phyloP scores from a whole-genome alignment of 2,329 filamentous ascomycete genomes.

The Nemania sp. region DNA sequence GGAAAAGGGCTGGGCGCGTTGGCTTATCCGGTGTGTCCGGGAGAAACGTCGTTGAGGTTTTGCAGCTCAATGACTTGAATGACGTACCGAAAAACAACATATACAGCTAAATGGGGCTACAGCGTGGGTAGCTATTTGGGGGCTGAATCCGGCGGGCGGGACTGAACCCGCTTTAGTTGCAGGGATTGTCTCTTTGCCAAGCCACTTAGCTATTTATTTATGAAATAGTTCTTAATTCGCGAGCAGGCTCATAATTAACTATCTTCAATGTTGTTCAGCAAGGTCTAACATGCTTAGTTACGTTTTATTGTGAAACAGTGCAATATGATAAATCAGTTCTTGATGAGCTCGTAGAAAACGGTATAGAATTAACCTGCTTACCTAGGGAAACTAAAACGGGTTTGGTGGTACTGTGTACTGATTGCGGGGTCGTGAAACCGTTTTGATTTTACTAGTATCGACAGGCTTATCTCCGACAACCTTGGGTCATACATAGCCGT shows the following conservation, averaged over 20 bases:
- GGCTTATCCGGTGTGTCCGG: background rate
- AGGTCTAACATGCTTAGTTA: no score
- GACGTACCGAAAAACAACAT: slow-evolving; percentile 12
- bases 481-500: no score
- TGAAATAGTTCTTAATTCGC: no score
- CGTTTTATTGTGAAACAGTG: no score
- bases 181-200: slow-evolving; percentile 2
- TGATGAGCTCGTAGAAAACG: no score
- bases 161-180: background rate
- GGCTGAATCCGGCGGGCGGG: slow-evolving; percentile 10
- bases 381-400: no score
- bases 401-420: background rate
- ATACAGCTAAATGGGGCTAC: background rate
- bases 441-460: slow-evolving; percentile 1
- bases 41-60: background rate
- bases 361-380: no score
- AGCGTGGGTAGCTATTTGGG: no score
- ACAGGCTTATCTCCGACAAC: background rate
- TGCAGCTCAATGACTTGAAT: slow-evolving; percentile 6
- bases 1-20: background rate
- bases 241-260: no score
- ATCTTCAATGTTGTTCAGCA: no score
- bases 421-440: slow-evolving; percentile 20
- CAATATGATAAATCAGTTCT: no score
- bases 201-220: background rate